Evolutionary conservation across 768 basidiomycete genomes (phyloP).

Genomic region (Holtermanniella nyarrowii): DNA sequence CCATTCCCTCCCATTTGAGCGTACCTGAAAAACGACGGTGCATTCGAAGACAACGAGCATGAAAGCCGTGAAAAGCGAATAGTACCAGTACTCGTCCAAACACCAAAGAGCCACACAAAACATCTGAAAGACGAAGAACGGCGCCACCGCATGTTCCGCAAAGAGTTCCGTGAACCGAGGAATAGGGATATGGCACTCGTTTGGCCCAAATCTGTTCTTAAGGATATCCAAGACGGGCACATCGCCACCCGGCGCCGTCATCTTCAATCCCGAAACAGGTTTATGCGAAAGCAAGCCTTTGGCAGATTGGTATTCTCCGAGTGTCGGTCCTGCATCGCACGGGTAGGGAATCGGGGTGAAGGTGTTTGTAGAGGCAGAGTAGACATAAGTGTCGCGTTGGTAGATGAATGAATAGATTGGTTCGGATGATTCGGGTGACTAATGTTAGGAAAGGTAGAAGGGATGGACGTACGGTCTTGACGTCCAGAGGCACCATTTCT

Average conservation of each 20-base stretch:
- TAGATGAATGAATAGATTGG: constrained; percentile 76
- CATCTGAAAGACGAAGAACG: constrained; percentile 98
- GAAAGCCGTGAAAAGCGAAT: constrained; percentile 89
- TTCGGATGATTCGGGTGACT: constrained; percentile 46
- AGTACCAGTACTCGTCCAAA: constrained; percentile 98
- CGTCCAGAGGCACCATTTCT: constrained; percentile 69
- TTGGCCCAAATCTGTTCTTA: constrained; percentile 67
- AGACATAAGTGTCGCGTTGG: constrained; percentile 84
- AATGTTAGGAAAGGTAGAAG: background rate
- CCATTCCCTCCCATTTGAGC: constrained; percentile 21
- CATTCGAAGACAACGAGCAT: constrained; percentile 98
- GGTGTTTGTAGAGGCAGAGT: constrained; percentile 48
- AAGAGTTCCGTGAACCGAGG: constrained; percentile 89
- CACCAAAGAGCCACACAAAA: constrained; percentile 98
- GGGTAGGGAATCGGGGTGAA: constrained; percentile 85
- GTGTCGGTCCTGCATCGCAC: constrained; percentile 57
- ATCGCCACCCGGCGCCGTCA: constrained; percentile 4
- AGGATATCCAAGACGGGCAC: constrained; percentile 48
- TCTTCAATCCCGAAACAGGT: constrained; percentile 8
- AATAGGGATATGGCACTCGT: constrained; percentile 94
- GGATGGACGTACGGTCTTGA: constrained; percentile 44
- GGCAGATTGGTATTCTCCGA: constrained; percentile 52
- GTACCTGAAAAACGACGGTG: constrained; percentile 94
- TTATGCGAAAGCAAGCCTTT: constrained; percentile 47
- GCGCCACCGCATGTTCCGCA: constrained; percentile 89